Evolutionary conservation across 2,329 filamentous ascomycete species (phyloP), one percentile per base, ranked within the genome.

Genomic region (Phaeosphaeriaceae sp.): DNA sequence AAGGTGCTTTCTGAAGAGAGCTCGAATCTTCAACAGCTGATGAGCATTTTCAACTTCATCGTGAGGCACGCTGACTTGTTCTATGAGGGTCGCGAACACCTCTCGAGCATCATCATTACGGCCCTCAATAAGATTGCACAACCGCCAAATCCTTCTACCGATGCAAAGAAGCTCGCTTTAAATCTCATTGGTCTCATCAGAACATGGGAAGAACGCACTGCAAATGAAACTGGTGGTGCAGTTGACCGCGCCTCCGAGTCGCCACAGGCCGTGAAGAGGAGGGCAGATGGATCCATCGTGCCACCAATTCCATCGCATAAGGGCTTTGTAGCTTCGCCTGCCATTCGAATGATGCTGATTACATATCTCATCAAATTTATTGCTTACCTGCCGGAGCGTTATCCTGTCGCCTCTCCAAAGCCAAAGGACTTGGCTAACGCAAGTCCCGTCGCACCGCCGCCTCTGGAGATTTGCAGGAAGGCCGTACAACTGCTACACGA

Each of bases 301-400:
- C 78, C 77, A 15, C 79, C 84, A 3, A 82, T 83, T 6, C 81
- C 85, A 3, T 80, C 84, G 3, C 47, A 58, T 1, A 71, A 64
- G 40, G 63, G 66, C 7, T 76, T 74, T 47, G 74, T 79, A 18
- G 77, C 76, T 12, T 66, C 61, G 15, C 70, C 82, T 0, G 71
- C 83, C 1, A 85, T 89, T 45, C 85, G 92, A 16, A 83, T 87
- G 35, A 88, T 91, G 72, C 88, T 99, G 78, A 83, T 97, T 39
- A 97, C 96, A 74, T 99, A 97, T 67, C 83, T 99, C 26, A 89
- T 97, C 23, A 90, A 94, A 52, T 97, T 97, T 73, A 96, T 97
- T 61, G 92, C 92, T 1, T 89, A 91, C 42, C 81, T 97, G 17
- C 88, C 89, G 15, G 94, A 97, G 73, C 85, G 92, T 28, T 97